phyloP scores from a whole-genome alignment of 495 filamentous ascomycete species.

The Thozetella sp. region DNA sequence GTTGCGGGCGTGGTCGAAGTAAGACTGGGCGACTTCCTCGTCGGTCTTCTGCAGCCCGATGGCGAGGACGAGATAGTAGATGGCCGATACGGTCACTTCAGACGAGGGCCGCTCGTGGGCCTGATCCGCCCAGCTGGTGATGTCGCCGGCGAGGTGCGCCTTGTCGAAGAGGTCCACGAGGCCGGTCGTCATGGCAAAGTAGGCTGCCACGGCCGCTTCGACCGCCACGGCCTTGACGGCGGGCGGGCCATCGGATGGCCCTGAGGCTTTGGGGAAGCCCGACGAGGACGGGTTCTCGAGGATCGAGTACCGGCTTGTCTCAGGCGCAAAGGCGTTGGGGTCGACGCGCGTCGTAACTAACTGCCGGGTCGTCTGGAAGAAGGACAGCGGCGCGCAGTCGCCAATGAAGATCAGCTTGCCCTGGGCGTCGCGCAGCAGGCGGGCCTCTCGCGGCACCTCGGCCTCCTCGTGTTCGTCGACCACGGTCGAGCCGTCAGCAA shows the following conservation, averaged over 20 bases:
- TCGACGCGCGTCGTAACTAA: slow-evolving; percentile 68
- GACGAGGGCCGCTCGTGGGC: slow-evolving; percentile 3
- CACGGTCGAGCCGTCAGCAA: slow-evolving; percentile 4
- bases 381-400: slow-evolving; percentile 69
- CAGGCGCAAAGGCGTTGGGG: slow-evolving; percentile 62
- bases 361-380: slow-evolving; percentile 67
- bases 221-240: slow-evolving; percentile 13
- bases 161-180: slow-evolving; percentile 42
- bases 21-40: slow-evolving; percentile 46
- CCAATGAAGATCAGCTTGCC: slow-evolving; percentile 68
- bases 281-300: slow-evolving; percentile 48
- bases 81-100: slow-evolving; percentile 49
- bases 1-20: slow-evolving; percentile 59
- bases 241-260: slow-evolving; percentile 13
- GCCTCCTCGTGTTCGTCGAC: slow-evolving; percentile 40
- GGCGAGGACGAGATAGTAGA: slow-evolving; percentile 61
- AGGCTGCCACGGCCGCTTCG: slow-evolving; percentile 25
- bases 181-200: slow-evolving; percentile 36
- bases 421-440: slow-evolving; percentile 58
- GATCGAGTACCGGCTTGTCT: slow-evolving; percentile 66
- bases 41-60: slow-evolving; percentile 61
- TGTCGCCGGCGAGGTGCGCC: slow-evolving; percentile 19
- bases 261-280: slow-evolving; percentile 8
- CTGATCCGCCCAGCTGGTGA: slow-evolving; percentile 27
- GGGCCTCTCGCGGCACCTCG: slow-evolving; percentile 47